Evolutionary conservation across 768 basidiomycete genomes (phyloP).

Genomic region (Podaxis sp.): DNA sequence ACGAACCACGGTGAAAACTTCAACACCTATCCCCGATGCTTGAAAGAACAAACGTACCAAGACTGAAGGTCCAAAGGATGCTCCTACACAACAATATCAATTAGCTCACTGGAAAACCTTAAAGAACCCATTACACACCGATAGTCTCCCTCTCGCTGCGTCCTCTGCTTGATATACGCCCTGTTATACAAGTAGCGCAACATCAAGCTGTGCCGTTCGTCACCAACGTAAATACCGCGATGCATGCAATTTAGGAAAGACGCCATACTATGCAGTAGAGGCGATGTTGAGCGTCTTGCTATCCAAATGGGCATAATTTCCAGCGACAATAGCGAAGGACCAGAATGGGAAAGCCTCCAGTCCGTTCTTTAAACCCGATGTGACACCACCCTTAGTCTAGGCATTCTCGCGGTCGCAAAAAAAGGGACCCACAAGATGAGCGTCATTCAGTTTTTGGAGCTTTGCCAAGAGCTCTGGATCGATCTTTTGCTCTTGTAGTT

Average conservation of each 20-base stretch:
- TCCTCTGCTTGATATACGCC: background rate
- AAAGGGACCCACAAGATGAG: background rate
- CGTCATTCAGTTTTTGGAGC: background rate
- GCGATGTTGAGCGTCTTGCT: slow-evolving; percentile 25
- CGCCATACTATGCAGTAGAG: slow-evolving; percentile 25
- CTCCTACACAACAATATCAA: background rate
- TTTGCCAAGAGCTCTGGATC: background rate
- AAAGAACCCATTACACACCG: background rate
- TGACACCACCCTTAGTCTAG: no score
- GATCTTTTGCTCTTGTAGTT: background rate
- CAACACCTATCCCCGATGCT: background rate
- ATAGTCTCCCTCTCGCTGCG: background rate
- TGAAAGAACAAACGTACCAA: background rate
- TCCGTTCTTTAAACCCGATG: background rate
- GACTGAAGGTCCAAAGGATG: background rate
- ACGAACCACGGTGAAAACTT: slow-evolving; percentile 7
- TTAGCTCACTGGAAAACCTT: background rate
- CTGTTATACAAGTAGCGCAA: background rate
- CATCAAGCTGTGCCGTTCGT: background rate
- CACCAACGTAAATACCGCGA: background rate
- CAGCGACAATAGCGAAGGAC: slow-evolving; percentile 21
- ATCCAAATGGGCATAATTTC: slow-evolving; percentile 23
- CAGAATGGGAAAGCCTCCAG: slow-evolving; percentile 19
- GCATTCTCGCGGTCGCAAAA: background rate
- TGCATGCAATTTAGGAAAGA: slow-evolving; percentile 11